These are phyloP conservation scores for Penicillium vulpinum DNA, from an alignment of 2,329 filamentous ascomycete genomes.

Conservation along the genomic window DNA sequence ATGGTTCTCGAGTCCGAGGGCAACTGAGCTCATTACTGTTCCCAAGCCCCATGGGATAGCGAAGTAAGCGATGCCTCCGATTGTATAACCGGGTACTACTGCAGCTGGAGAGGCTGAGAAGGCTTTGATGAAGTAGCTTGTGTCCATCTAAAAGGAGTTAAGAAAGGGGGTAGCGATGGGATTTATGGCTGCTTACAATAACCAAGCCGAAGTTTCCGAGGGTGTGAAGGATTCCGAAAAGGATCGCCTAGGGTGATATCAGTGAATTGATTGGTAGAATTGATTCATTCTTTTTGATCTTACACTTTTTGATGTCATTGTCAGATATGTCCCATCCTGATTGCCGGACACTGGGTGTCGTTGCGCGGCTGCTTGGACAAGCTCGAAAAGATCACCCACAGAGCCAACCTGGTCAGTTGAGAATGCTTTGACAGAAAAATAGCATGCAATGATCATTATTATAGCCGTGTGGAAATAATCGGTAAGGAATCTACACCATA, in stretches of 20 bases:
- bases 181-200: conserved; percentile 36
- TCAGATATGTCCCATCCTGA: conserved; percentile 55
- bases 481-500: conserved; percentile 42
- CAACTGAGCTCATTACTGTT: conserved; percentile 52
- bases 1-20: conserved; percentile 50
- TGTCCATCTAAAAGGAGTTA: conserved; percentile 46
- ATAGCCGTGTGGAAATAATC: conserved; percentile 58
- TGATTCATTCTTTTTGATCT: conserved; percentile 28
- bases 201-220: conserved; percentile 55
- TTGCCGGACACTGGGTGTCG: conserved; percentile 54
- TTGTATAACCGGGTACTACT: conserved; percentile 53
- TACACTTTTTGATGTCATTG: conserved; percentile 56
- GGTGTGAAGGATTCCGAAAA: conserved; percentile 53
- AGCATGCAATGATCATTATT: conserved; percentile 54
- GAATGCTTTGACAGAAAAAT: conserved; percentile 51
- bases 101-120: conserved; percentile 51
- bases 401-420: conserved; percentile 52
- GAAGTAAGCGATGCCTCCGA: conserved; percentile 57
- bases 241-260: conserved; percentile 40
- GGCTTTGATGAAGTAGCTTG: conserved; percentile 56
- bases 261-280: rapidly evolving
- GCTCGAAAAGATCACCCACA: conserved; percentile 51
- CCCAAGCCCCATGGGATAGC: conserved; percentile 56
- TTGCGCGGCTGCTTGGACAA: conserved; percentile 48
- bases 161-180: not conserved